Evolutionary conservation across 2,329 filamentous ascomycete genomes (phyloP), one percentile per base, ranked within the genome.

Genomic region (Ascochyta lentis): DNA sequence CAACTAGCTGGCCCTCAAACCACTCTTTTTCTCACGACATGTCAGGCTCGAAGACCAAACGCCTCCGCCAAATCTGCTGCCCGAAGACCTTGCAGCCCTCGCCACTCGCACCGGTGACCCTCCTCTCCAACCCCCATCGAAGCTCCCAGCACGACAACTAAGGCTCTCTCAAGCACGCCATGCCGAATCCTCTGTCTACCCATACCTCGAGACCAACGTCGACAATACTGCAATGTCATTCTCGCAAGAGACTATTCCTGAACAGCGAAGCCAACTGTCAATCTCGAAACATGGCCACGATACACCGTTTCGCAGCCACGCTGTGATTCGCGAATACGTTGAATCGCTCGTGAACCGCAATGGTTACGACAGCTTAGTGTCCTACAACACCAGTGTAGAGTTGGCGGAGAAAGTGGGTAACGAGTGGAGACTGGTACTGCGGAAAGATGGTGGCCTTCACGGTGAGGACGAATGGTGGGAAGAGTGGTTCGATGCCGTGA

Each of bases 201-300:
- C 84, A 0, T 81, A 83, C 19, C 74, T 89, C n/a, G 84, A 89
- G 66, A 89, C 86, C 3, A 89, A 89, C 59, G 83, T 89, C 39
- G 81, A 84, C 58, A 77, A 78, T 6, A 65, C 80, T 2, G 77
- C 84, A 0, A 89, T 89, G 87, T 78, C 81, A 15, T 89, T 84
- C 68, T 82, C 80, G 0, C 78, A 84, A 56, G 84, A 87, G 49
- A 76, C 78, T 0, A 84, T 87, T 13, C 80, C 84, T 0, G 67
- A 39, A 69, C 75, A 24, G 79, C 77, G 13, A 63, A 78, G 39
- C 70, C 70, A 53, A 79, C 78, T 16, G 73, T 82, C 47, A 59
- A 73, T 23, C 66, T 60, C 63, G 9, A 61, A 80, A 24, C 84
- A 89, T 57, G 86, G 86, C 3, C 64, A 76, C 0, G 77, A 84